Evolutionary conservation across 2,329 filamentous ascomycete genomes (phyloP).

Genomic region (Nannizzia gypsea): DNA sequence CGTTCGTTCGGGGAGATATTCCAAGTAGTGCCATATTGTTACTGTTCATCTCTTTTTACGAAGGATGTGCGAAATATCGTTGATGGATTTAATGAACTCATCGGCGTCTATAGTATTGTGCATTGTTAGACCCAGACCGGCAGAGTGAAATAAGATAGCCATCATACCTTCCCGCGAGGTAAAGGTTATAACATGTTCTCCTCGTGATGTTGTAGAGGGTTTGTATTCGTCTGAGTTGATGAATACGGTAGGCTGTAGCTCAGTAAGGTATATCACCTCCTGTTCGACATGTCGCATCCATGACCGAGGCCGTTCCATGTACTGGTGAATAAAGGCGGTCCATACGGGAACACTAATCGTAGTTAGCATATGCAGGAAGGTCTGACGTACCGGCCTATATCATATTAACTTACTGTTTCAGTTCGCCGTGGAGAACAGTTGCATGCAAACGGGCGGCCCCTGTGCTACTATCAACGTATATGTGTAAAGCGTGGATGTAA

Average conservation of each 20-base stretch:
- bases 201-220: constrained; percentile 26
- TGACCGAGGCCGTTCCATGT: constrained; percentile 31
- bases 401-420: constrained; percentile 31
- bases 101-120: not conserved
- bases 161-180: constrained; percentile 21
- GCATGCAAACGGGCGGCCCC: constrained; percentile 46
- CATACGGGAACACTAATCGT: constrained; percentile 44
- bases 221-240: constrained; percentile 37
- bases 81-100: not conserved
- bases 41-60: not conserved
- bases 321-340: constrained; percentile 46
- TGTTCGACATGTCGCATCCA: constrained; percentile 38
- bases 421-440: constrained; percentile 41
- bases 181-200: constrained; percentile 33
- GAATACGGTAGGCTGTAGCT: constrained; percentile 44
- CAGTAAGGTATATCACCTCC: constrained; percentile 38
- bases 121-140: too few species aligned
- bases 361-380: not conserved
- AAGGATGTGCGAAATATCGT: not conserved
- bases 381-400: constrained; percentile 1
- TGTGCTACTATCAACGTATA: constrained; percentile 42
- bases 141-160: not conserved
- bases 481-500: constrained; percentile 43
- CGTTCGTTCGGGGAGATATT: not conserved
- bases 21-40: not conserved